Evolutionary conservation across 345 rosid species (phyloP).

Genomic region (Rhizophora mangle): DNA sequence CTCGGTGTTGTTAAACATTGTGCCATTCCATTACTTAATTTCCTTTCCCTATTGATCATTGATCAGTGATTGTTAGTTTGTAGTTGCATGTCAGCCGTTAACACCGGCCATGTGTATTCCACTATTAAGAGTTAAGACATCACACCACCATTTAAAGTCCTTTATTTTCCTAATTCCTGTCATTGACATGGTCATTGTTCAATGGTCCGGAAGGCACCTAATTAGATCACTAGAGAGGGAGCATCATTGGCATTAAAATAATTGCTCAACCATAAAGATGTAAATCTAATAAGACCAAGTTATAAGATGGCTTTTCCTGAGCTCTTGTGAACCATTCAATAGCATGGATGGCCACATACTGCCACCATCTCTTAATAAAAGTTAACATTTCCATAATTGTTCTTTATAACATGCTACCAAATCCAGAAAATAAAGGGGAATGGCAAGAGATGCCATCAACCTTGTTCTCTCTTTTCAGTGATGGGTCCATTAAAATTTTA

Average conservation of each 20-base stretch:
- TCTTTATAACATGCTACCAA: constrained; percentile 19
- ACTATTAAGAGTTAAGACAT: constrained; percentile 12
- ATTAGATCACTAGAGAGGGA: background rate
- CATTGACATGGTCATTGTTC: background rate
- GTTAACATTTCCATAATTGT: background rate
- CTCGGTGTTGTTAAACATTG: too few relatives aligned
- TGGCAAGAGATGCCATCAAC: constrained; percentile 33
- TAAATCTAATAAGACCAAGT: constrained; percentile 3
- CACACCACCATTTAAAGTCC: background rate
- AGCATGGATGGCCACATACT: constrained; percentile 33
- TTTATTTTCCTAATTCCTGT: background rate
- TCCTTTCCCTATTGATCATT: too few relatives aligned
- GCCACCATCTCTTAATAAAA: constrained; percentile 4
- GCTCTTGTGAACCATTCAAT: constrained; percentile 13
- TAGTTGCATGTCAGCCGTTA: constrained; percentile 3
- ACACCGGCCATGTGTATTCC: constrained; percentile 10
- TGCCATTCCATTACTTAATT: too few relatives aligned
- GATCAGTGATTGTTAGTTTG: background rate
- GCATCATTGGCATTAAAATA: background rate
- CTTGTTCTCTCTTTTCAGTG: constrained; percentile 9
- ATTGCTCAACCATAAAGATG: background rate
- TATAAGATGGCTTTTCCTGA: constrained; percentile 4
- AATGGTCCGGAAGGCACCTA: constrained; percentile 11
- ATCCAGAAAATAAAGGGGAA: constrained; percentile 21
- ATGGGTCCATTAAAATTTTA: background rate